These are phyloP conservation scores for Mycosarcoma mackinlayi DNA, from an alignment of 1,284 basidiomycete species.

Conservation along the genomic window DNA sequence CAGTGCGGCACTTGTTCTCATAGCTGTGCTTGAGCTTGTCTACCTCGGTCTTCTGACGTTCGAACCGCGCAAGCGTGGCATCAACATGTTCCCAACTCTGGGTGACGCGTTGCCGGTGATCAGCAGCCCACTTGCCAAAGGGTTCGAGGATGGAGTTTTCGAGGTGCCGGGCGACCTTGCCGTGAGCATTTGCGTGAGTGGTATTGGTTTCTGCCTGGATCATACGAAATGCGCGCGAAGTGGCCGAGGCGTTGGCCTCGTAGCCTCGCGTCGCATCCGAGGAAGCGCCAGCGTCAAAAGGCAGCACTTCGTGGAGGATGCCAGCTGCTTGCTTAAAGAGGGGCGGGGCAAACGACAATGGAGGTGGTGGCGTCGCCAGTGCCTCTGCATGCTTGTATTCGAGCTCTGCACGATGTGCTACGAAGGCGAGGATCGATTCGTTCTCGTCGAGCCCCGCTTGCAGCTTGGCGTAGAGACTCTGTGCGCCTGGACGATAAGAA, in stretches of 20 bases:
- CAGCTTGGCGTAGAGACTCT: conserved; percentile 55
- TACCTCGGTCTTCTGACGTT: conserved; percentile 56
- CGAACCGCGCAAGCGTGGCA: conserved; percentile 48
- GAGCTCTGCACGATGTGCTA: conserved; percentile 57
- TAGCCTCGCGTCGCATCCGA: conserved; percentile 27
- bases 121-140: conserved; percentile 59
- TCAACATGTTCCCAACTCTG: conserved; percentile 63
- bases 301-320: conserved; percentile 42
- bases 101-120: conserved; percentile 53
- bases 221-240: conserved; percentile 47
- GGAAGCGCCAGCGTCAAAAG: conserved; percentile 17
- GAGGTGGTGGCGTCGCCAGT: conserved; percentile 45
- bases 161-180: conserved; percentile 51
- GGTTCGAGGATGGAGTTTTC: conserved; percentile 56
- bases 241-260: conserved; percentile 30
- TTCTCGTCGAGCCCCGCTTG: conserved; percentile 65
- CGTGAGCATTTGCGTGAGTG: conserved; percentile 53
- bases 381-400: conserved; percentile 58
- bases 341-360: conserved; percentile 31
- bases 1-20: conserved; percentile 62
- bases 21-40: conserved; percentile 57
- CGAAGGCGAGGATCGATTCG: conserved; percentile 56
- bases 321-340: conserved; percentile 50
- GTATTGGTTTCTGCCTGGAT: conserved; percentile 50
- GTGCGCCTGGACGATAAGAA: conserved; percentile 59